These are phyloP conservation scores for Alternaria arbusti DNA, from an alignment of 2,329 filamentous ascomycete species.

Conservation along the genomic window DNA sequence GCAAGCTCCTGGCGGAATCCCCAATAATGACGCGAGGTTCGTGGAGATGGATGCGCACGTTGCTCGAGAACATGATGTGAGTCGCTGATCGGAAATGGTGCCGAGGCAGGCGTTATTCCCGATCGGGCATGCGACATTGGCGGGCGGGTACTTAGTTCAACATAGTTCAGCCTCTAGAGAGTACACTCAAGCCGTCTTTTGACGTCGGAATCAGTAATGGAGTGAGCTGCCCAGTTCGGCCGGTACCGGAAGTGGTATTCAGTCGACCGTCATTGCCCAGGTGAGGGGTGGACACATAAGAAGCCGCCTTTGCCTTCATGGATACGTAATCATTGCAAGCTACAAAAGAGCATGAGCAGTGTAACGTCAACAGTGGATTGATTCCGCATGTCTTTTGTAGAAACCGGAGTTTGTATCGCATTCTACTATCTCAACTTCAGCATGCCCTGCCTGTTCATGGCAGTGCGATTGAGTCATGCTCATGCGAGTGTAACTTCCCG, in stretches of 20 bases:
- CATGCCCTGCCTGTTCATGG: not conserved
- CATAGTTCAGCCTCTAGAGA: not conserved
- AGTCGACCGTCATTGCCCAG: not conserved
- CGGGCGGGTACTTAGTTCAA: not conserved
- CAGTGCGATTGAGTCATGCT: not conserved
- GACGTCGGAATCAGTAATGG: not conserved
- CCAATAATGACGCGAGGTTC: conserved; percentile 11
- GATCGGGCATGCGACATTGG: conserved; percentile 6
- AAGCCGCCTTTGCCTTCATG: not conserved
- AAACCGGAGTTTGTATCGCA: not conserved
- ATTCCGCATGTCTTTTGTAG: not conserved
- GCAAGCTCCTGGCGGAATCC: not conserved
- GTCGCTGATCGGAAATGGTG: conserved; percentile 17
- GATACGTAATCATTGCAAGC: not conserved
- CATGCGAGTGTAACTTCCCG: not conserved
- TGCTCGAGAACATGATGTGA: conserved; percentile 15
- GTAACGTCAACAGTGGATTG: not conserved
- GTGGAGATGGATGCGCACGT: conserved; percentile 18
- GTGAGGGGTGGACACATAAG: not conserved
- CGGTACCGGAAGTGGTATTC: not conserved
- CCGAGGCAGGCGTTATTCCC: conserved; percentile 9
- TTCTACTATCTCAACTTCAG: not conserved
- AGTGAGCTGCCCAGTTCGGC: not conserved
- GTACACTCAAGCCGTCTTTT: not conserved
- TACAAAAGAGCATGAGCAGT: not conserved